These are phyloP conservation scores for Coemansia sp. DNA, from an alignment of 192 early-diverging fungal species.

Conservation along the genomic window DNA sequence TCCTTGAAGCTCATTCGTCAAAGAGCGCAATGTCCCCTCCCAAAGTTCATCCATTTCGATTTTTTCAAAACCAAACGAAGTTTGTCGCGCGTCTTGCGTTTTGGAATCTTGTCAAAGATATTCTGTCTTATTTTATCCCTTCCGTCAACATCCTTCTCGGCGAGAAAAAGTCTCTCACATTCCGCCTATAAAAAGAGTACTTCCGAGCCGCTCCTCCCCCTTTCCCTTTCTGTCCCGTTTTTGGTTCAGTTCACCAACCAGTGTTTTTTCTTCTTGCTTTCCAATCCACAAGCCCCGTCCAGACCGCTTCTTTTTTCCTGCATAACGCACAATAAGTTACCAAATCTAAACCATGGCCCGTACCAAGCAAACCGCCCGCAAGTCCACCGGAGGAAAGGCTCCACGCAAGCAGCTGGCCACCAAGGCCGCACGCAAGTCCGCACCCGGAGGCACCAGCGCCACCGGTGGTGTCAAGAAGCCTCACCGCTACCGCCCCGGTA, in stretches of 20 bases:
- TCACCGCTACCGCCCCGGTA: constrained; percentile 85
- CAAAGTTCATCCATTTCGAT: constrained; percentile 16
- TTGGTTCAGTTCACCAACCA: not conserved
- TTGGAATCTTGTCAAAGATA: not conserved
- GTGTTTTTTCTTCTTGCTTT: not conserved
- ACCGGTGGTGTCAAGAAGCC: constrained; percentile 85
- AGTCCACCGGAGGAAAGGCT: constrained; percentile 99
- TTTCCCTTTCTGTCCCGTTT: not conserved
- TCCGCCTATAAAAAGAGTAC: constrained; percentile 14
- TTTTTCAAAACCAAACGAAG: constrained; percentile 7
- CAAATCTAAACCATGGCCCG: constrained; percentile 54
- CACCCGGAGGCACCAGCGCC: constrained; percentile 43
- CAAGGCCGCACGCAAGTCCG: constrained; percentile 94
- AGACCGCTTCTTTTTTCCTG: not conserved
- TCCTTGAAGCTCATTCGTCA: not conserved
- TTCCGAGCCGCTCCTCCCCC: not conserved
- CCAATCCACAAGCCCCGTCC: not conserved
- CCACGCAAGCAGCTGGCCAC: constrained; percentile 97
- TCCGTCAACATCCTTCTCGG: not conserved
- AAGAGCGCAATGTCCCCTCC: not conserved
- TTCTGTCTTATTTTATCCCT: not conserved
- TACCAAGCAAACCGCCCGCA: constrained; percentile 96
- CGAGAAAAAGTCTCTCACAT: no score
- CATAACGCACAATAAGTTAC: not conserved
- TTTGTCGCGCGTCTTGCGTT: not conserved